Percentiles rank a stretch among this genome's conserved stretches.
Evolutionary conservation across 202 grass and related monocot genomes (phyloP).

Genomic region (Miscanthus sacchariflorus): DNA sequence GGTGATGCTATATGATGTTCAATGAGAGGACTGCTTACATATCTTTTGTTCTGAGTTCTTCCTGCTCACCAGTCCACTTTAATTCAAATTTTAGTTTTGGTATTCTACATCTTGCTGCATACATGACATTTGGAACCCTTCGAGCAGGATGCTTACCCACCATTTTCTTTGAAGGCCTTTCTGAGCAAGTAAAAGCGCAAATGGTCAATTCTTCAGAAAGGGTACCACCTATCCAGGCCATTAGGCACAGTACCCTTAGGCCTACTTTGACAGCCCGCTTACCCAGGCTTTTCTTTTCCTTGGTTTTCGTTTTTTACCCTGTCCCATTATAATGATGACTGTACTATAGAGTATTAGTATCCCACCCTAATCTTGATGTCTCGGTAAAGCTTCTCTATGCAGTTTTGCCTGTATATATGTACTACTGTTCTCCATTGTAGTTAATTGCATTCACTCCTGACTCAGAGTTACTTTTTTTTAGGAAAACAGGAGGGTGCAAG

Average conservation of each 20-base stretch:
- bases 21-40: neutral
- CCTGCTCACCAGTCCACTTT: neutral
- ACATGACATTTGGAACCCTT: slow-evolving; percentile 55
- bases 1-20: slow-evolving; percentile 1
- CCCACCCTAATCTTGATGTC: no score
- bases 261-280: no score
- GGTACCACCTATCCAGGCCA: neutral
- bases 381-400: no score
- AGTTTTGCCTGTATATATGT: no score
- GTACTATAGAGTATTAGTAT: no score
- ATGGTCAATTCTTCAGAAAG: slow-evolving; percentile 32
- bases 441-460: no score
- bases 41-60: slow-evolving; percentile 8
- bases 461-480: no score
- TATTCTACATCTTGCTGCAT: slow-evolving; percentile 38
- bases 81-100: slow-evolving; percentile 26
- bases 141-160: slow-evolving; percentile 82
- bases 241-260: neutral
- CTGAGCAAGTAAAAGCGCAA: slow-evolving; percentile 78
- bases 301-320: no score
- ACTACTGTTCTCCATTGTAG: no score
- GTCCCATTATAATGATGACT: no score
- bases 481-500: no score
- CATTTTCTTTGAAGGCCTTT: slow-evolving; percentile 95
- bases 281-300: no score